Percentiles rank a stretch among this genome's conserved stretches.
phyloP scores from a whole-genome alignment of 2,329 filamentous ascomycete genomes.

The Pseudogymnoascus sp. region DNA sequence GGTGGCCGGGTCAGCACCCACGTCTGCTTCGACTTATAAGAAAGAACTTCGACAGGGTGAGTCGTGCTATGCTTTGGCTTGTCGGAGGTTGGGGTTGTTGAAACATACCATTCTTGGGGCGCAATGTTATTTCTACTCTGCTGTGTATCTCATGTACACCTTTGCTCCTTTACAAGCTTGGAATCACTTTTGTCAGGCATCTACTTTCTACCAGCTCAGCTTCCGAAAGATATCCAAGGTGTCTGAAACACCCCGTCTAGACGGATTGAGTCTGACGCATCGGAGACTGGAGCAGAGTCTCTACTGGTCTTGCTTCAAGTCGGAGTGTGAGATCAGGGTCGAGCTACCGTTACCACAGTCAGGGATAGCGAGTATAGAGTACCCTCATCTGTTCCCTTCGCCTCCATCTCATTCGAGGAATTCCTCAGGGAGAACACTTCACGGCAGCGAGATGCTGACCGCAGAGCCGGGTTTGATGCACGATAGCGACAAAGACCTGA shows the following conservation, averaged over 20 bases:
- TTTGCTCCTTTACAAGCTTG: constrained; percentile 33
- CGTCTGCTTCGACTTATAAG: neutral
- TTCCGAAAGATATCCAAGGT: constrained; percentile 22
- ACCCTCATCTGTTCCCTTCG: constrained; percentile 28
- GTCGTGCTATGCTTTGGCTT: constrained; percentile 27
- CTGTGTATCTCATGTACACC: constrained; percentile 35
- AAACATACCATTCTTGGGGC: constrained; percentile 27
- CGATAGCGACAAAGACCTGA: neutral
- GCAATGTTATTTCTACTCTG: constrained; percentile 34
- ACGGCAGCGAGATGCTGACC: neutral
- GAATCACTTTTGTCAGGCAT: constrained; percentile 31
- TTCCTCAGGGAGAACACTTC: neutral
- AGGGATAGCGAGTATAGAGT: constrained; percentile 30
- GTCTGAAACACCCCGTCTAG: neutral
- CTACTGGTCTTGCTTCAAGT: constrained; percentile 39
- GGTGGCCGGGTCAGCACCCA: neutral
- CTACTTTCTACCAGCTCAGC: constrained; percentile 28
- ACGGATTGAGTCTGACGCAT: constrained; percentile 9
- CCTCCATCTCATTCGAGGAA: constrained; percentile 18
- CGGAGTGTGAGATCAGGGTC: constrained; percentile 35
- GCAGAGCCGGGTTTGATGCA: neutral
- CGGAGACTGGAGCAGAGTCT: constrained; percentile 33
- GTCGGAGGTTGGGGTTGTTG: constrained; percentile 25
- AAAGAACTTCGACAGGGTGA: constrained; percentile 22
- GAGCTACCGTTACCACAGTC: constrained; percentile 33